A percentile compares a stretch with the other conserved stretches of the same genome.
Conservation (phyloP, 768 basidiomycete genomes). For the Leccinum subgranulosum region DNA sequence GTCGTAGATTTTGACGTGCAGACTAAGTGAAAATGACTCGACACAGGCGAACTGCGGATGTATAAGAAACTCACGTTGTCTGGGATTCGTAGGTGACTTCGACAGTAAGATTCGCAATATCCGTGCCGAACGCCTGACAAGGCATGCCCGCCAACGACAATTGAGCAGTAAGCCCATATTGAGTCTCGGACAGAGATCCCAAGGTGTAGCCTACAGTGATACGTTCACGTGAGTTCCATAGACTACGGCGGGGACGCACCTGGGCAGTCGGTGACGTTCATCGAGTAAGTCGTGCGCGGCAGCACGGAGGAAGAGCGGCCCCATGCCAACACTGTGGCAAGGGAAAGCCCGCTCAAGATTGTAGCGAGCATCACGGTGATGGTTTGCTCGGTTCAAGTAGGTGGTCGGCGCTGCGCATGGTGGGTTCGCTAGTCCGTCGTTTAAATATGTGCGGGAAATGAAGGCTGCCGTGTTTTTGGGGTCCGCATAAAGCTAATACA, state of each 20-base stretch:
- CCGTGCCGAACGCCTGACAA: constrained; percentile 65
- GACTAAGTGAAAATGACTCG: constrained; percentile 33
- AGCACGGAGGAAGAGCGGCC: constrained; percentile 5
- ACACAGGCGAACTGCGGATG: neutral
- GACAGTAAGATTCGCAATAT: constrained; percentile 55
- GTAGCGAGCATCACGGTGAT: constrained; percentile 1
- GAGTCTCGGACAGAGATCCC: constrained; percentile 39
- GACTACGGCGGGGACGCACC: constrained; percentile 14
- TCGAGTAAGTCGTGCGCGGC: constrained; percentile 17
- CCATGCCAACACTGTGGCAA: constrained; percentile 5
- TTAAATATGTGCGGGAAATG: neutral
- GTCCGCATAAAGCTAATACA: neutral
- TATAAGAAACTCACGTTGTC: constrained; percentile 37
- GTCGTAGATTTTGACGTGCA: constrained; percentile 70
- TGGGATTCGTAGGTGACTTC: constrained; percentile 63
- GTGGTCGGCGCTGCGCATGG: neutral
- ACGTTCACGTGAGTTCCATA: neutral
- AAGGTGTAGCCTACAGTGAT: constrained; percentile 51
- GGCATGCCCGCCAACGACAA: constrained; percentile 51
- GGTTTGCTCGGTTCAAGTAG: neutral
- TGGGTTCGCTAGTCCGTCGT: neutral
- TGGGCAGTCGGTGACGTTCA: constrained; percentile 33
- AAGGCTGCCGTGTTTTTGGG: neutral
- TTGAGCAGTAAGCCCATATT: constrained; percentile 51
- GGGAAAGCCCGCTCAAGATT: constrained; percentile 8